Conservation (phyloP, 2,329 filamentous ascomycete genomes). For the Cladosporium austrohemisphaericum region DNA sequence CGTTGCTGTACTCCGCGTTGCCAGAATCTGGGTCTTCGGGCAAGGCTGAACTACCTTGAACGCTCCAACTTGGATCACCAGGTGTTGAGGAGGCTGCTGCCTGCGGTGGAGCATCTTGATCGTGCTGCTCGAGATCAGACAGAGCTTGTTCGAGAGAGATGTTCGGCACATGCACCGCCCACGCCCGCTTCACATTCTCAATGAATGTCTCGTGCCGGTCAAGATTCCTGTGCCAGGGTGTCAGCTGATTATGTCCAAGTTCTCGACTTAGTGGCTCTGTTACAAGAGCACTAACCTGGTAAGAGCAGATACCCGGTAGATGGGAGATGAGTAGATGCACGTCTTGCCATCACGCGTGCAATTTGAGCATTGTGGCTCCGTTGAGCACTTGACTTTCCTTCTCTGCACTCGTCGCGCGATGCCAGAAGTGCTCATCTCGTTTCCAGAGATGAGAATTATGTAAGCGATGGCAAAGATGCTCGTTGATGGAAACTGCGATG, state of each 20-base stretch:
- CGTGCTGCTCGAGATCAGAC: neutral
- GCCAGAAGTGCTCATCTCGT: no score
- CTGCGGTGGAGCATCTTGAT: neutral
- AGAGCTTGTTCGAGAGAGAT: neutral
- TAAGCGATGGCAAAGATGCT: no score
- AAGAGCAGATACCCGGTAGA: neutral
- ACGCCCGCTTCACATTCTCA: neutral
- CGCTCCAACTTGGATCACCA: neutral
- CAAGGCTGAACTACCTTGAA: no score
- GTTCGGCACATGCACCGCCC: neutral
- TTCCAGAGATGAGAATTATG: no score
- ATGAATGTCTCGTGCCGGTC: neutral
- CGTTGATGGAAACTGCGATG: no score
- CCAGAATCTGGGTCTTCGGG: neutral
- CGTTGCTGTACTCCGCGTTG: neutral
- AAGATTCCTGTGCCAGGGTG: neutral
- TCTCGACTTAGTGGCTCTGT: neutral
- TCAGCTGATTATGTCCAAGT: neutral
- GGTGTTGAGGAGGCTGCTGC: neutral
- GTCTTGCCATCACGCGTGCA: neutral
- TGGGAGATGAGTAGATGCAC: neutral
- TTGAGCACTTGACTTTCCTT: neutral
- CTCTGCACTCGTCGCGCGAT: neutral
- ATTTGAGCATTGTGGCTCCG: neutral
- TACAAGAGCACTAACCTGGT: neutral